Base-by-base conservation (phyloP, 768 basidiomycete species). In the Glaciozyma antarctica region DNA sequence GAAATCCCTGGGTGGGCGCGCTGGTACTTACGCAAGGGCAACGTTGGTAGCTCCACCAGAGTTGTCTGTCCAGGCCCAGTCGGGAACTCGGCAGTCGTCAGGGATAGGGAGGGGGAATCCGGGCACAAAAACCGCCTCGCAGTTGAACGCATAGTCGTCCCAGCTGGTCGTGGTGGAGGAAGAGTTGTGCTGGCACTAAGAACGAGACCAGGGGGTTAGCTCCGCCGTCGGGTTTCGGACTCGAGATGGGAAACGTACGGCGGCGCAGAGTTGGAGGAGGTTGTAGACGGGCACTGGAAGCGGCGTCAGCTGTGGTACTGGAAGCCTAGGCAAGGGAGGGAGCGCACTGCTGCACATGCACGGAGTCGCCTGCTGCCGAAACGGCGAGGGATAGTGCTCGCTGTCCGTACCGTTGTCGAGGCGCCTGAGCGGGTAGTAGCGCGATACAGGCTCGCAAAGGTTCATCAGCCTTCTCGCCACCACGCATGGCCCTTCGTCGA, bases 241-340 rank as follows among this genome's bases (percentile, higher is more conserved):
- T 10, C 38, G 38, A 41, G 12, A 41, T 2, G 12, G 13, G 38
- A 15, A 41, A 41, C 38, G 10, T 41, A 41, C 38, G 8, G 64
- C 64, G 0, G 64, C 67, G n/a, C 67, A 69, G 0, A 43, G 64
- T 26, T 69, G 67, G 7, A 69, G 43, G 19, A 69, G 55, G 58
- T 69, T 69, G 61, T 69, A 69, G 6, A 55, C 54, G n/a, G 61
- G 64, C 67, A 69, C 38, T 45, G 58, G 58, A 62, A 24, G 52
- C n/a, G 43, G 57, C 57, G 8, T 21, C 6, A 16, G 58, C 30
- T 0, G 60, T 45, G 55, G 61, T 56, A 19, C 22, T 0, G 15
- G 0, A 4, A 5, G 21, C 4, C 16, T 3, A 0, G 12, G 22
- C 16, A 8, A 13, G 32, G 24, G 3, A 26, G 22, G 32, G 13